Evolutionary conservation across 2,329 filamentous ascomycete species (phyloP).

Genomic region (Chaetomiaceae sp.): DNA sequence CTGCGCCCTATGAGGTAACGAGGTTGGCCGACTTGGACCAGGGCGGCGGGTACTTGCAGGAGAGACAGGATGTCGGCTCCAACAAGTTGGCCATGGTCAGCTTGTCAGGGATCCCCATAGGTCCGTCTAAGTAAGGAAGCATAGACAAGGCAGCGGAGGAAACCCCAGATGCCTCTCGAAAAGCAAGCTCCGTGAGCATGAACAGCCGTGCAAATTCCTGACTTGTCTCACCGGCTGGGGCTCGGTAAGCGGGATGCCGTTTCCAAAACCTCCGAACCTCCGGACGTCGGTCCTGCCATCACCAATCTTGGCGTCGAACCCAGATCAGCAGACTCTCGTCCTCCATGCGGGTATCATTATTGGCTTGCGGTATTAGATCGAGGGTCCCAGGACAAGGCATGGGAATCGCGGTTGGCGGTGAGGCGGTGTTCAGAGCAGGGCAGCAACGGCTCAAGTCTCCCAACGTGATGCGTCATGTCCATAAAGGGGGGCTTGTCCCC

Average conservation of each 20-base stretch:
- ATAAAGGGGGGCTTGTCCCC: constrained; percentile 13
- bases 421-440: background rate
- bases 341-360: constrained; percentile 9
- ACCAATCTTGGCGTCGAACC: constrained; percentile 16
- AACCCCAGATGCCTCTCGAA: background rate
- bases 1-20: constrained; percentile 14
- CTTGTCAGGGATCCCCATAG: background rate
- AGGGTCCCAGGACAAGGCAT: constrained; percentile 7
- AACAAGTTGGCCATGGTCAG: background rate
- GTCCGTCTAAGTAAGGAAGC: background rate
- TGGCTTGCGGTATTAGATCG: constrained; percentile 14
- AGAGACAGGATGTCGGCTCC: constrained; percentile 10
- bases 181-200: background rate
- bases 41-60: constrained; percentile 13
- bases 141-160: constrained; percentile 1
- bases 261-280: background rate
- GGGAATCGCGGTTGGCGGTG: constrained; percentile 6
- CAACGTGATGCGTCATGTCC: background rate
- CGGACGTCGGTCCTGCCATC: background rate
- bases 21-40: background rate
- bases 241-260: constrained; percentile 12
- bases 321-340: constrained; percentile 26
- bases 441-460: background rate
- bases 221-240: constrained; percentile 13
- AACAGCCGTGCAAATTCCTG: background rate